Conservation (phyloP, 164 flowering plant genomes). For the Stephania cephalantha region DNA sequence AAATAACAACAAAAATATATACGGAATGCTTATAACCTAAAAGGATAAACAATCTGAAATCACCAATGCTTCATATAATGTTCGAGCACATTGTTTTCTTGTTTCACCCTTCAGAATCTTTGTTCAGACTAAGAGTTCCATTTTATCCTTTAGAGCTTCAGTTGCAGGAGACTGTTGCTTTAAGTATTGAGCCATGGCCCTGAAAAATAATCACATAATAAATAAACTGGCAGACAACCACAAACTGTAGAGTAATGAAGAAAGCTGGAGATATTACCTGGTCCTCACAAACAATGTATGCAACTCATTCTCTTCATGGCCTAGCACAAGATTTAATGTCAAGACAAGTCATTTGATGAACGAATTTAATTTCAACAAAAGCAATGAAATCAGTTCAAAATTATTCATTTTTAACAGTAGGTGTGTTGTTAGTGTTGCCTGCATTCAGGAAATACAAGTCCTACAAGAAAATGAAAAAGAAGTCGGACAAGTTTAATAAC, state of each 20-base stretch:
- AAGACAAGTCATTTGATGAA: neutral
- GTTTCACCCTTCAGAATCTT: slow-evolving; percentile 62
- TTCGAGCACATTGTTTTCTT: slow-evolving; percentile 69
- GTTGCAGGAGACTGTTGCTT: no score
- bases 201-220: slow-evolving; percentile 22
- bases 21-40: no score
- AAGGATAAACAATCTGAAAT: neutral
- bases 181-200: slow-evolving; percentile 49
- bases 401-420: slow-evolving; percentile 9
- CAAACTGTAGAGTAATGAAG: neutral
- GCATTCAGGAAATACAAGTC: slow-evolving; percentile 67
- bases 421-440: slow-evolving; percentile 14
- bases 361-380: neutral
- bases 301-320: slow-evolving; percentile 33
- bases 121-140: slow-evolving; percentile 46
- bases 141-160: no score
- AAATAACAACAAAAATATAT: no score
- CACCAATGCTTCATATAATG: slow-evolving; percentile 88
- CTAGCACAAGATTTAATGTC: slow-evolving; percentile 20
- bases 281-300: slow-evolving; percentile 54
- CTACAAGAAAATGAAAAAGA: slow-evolving; percentile 16
- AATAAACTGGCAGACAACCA: neutral
- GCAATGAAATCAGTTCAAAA: neutral
- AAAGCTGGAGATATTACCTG: slow-evolving; percentile 31
- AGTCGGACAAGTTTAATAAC: neutral